These are phyloP conservation scores for Eremochloa ophiuroides DNA, from an alignment of 176 grass and related monocot species.

Conservation along the genomic window DNA sequence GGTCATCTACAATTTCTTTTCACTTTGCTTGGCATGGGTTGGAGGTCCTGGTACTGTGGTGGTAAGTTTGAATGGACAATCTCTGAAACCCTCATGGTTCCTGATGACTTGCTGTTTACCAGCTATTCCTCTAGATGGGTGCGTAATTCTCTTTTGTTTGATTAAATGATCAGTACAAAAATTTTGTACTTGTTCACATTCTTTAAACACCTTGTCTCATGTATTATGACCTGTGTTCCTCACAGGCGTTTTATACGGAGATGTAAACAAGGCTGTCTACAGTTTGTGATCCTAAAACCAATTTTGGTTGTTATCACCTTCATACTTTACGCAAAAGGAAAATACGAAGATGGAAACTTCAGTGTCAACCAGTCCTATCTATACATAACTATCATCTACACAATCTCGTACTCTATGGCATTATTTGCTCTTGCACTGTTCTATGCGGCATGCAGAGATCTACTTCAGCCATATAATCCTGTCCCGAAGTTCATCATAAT, in stretches of 20 bases:
- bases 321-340: constrained; percentile 75
- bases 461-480: constrained; percentile 75
- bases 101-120: constrained; percentile 87
- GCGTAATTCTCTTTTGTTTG: neutral
- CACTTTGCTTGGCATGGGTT: constrained; percentile 90
- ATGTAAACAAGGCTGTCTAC: constrained; percentile 82
- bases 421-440: constrained; percentile 75
- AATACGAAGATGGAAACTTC: constrained; percentile 83
- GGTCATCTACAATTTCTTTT: constrained; percentile 95
- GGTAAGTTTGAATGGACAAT: constrained; percentile 63
- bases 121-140: constrained; percentile 83
- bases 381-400: constrained; percentile 85
- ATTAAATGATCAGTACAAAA: neutral
- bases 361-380: constrained; percentile 75
- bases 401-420: constrained; percentile 72
- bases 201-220: neutral
- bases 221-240: neutral
- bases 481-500: constrained; percentile 91
- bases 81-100: constrained; percentile 70
- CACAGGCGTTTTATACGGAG: constrained; percentile 77
- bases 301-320: constrained; percentile 86
- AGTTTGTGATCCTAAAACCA: constrained; percentile 88
- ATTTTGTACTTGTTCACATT: neutral
- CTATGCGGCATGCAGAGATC: constrained; percentile 81
- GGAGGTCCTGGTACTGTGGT: constrained; percentile 83